Evolutionary conservation across 2,329 filamentous ascomycete species (phyloP), one percentile per base, ranked within the genome.

Genomic region (Xylariales sp.): DNA sequence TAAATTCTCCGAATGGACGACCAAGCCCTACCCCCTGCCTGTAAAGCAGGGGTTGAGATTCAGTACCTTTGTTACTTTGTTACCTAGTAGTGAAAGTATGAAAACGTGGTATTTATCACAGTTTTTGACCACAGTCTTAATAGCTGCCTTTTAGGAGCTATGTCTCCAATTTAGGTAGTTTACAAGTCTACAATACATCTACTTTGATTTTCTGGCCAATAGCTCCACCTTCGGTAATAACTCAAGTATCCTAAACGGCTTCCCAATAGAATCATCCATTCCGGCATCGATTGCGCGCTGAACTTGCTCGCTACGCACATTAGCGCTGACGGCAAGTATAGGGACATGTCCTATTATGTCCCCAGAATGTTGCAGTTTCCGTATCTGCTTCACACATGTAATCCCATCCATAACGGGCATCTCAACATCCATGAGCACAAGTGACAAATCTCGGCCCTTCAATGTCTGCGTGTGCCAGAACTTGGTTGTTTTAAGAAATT

Each of bases 371-470:
- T 90, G 83, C 16, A 85, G 65, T 41, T 82, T 72, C 14, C 86
- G 73, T 38, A 91, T 88, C 41, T 68, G 74, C 29, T 72, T 70
- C 7, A 85, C 80, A 45, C 85, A 88, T 2, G 83, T 83, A 56
- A 86, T 76, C 23, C 86, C 86, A 51, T 90, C 84, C 85, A 89
- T 89, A 27, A 88, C 72, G 2, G 85, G 85, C 85, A 90, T 89
- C 53, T 89, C 85, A 33, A 88, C 69, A 53, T 90, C 85, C 85
- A 90, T 88, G 4, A 90, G 60, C 13, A 90, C 81, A 30, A 88
- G 69, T 8, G 78, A 78, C 17, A 86, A 70, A 33, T 78, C 71
- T n/a, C 65, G 59, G 10, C 58, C 41, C 42, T 68, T 65, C 5
- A 67, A 61, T 67, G 67, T 16, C 56, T 54, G 3, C 19, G 15